Evolutionary conservation across 495 filamentous ascomycete genomes (phyloP).

Genomic region (Staphylotrichum tortipilum): DNA sequence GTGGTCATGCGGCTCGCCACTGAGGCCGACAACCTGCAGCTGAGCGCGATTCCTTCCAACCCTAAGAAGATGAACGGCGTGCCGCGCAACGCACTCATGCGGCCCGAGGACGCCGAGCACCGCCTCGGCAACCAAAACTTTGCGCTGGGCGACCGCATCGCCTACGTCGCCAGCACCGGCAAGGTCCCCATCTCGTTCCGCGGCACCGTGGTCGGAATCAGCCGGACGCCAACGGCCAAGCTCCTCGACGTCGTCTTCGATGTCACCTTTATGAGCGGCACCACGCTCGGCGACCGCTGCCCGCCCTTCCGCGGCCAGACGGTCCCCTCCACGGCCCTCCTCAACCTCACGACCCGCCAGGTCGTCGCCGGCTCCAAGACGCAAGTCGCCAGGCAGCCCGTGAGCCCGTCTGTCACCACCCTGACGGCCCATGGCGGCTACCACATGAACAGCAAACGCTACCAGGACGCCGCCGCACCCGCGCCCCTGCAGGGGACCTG

Average conservation of each 20-base stretch:
- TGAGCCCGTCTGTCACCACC: slow-evolving; percentile 46
- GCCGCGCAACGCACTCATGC: slow-evolving; percentile 77
- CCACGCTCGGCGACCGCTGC: slow-evolving; percentile 77
- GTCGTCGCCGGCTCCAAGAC: slow-evolving; percentile 68
- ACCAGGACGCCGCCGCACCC: slow-evolving; percentile 59
- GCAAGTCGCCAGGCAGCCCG: slow-evolving; percentile 48
- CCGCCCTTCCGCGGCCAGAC: slow-evolving; percentile 95
- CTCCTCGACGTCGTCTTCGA: slow-evolving; percentile 93
- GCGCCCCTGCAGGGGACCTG: slow-evolving; percentile 62
- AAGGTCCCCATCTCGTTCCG: slow-evolving; percentile 88
- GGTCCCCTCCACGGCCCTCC: slow-evolving; percentile 68
- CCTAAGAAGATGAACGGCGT: slow-evolving; percentile 59
- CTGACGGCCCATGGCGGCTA: slow-evolving; percentile 53
- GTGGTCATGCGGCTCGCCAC: slow-evolving; percentile 73
- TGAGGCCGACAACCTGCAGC: slow-evolving; percentile 54
- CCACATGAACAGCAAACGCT: slow-evolving; percentile 52
- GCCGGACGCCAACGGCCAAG: slow-evolving; percentile 67
- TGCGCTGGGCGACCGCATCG: slow-evolving; percentile 76
- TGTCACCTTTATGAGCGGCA: slow-evolving; percentile 90
- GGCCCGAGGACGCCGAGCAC: slow-evolving; percentile 86
- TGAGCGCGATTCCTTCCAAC: slow-evolving; percentile 36
- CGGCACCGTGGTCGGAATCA: slow-evolving; percentile 89
- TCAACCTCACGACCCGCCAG: slow-evolving; percentile 80
- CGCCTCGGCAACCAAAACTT: slow-evolving; percentile 80
- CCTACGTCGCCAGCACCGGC: slow-evolving; percentile 87